phyloP scores from a whole-genome alignment of 768 basidiomycete genomes.

The Lactifluus volemus region DNA sequence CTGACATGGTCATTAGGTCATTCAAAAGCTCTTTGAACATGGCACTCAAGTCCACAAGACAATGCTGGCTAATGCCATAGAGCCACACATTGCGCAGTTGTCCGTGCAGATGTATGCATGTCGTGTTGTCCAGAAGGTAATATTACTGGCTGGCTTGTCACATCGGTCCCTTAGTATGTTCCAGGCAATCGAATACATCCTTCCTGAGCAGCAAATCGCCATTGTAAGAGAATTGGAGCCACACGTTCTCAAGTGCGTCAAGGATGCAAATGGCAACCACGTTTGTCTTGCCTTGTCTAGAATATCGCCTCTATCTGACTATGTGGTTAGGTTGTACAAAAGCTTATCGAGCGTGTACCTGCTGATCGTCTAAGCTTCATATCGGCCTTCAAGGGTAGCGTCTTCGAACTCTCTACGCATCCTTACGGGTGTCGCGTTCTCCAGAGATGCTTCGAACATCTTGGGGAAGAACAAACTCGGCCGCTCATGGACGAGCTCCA shows the following conservation, averaged over 20 bases:
- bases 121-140: slow-evolving; percentile 88
- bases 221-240: slow-evolving; percentile 76
- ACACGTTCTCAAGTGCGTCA: slow-evolving; percentile 76
- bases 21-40: slow-evolving; percentile 89
- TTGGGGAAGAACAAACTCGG: slow-evolving; percentile 58
- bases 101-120: slow-evolving; percentile 95
- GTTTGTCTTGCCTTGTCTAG: slow-evolving; percentile 38
- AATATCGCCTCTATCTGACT: slow-evolving; percentile 3
- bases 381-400: slow-evolving; percentile 63
- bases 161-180: slow-evolving; percentile 16
- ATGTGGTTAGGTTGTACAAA: slow-evolving; percentile 67
- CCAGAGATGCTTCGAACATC: slow-evolving; percentile 84
- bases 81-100: slow-evolving; percentile 65
- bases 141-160: slow-evolving; percentile 6
- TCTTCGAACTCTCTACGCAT: slow-evolving; percentile 76
- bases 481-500: slow-evolving; percentile 79
- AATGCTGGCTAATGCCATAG: slow-evolving; percentile 60
- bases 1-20: slow-evolving; percentile 44
- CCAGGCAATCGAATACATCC: slow-evolving; percentile 77
- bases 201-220: slow-evolving; percentile 64
- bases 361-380: slow-evolving; percentile 73
- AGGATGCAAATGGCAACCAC: slow-evolving; percentile 91
- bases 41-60: slow-evolving; percentile 71
- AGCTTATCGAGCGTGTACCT: slow-evolving; percentile 72
- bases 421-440: slow-evolving; percentile 93